A percentile compares a stretch with the other conserved stretches of the same genome.
Evolutionary conservation across 352 stramenopile genomes (phyloP).

Genomic region (Phytophthora pisi): DNA sequence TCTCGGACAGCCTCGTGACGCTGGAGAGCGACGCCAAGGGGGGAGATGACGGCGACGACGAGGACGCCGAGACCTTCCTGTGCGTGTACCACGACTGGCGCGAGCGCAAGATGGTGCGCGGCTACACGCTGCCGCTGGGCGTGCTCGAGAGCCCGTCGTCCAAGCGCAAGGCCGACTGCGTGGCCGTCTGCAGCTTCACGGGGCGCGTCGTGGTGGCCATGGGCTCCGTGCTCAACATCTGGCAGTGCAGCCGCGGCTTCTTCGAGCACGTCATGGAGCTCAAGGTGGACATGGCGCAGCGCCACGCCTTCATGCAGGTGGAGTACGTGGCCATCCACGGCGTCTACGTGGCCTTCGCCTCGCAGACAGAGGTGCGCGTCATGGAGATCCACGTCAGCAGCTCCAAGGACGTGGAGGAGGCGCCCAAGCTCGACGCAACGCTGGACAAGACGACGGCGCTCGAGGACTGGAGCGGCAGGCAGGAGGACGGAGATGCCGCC

Average conservation of each 20-base stretch:
- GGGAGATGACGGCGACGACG: constrained; percentile 24
- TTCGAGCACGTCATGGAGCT: constrained; percentile 92
- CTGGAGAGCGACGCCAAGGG: constrained; percentile 63
- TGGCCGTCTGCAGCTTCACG: constrained; percentile 86
- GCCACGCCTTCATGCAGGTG: constrained; percentile 71
- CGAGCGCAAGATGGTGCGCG: constrained; percentile 76
- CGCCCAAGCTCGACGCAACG: constrained; percentile 13
- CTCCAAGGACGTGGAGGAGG: constrained; percentile 39
- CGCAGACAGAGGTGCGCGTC: constrained; percentile 77
- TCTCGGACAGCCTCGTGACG: constrained; percentile 86
- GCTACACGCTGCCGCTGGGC: constrained; percentile 83
- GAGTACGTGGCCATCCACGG: constrained; percentile 85
- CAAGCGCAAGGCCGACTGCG: constrained; percentile 62
- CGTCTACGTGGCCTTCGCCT: constrained; percentile 76
- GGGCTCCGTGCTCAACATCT: constrained; percentile 81
- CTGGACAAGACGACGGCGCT: constrained; percentile 22
- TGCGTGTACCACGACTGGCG: constrained; percentile 91
- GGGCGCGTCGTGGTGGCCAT: constrained; percentile 80
- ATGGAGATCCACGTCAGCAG: constrained; percentile 82
- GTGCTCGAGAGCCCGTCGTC: constrained; percentile 64
- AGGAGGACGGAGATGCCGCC: constrained; percentile 5
- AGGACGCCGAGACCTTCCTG: constrained; percentile 78
- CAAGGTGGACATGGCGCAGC: constrained; percentile 78
- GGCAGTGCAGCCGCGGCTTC: constrained; percentile 85
- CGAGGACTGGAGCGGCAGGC: constrained; percentile 10